phyloP scores from a whole-genome alignment of 2,329 filamentous ascomycete genomes.

The Talaromyces sp. region DNA sequence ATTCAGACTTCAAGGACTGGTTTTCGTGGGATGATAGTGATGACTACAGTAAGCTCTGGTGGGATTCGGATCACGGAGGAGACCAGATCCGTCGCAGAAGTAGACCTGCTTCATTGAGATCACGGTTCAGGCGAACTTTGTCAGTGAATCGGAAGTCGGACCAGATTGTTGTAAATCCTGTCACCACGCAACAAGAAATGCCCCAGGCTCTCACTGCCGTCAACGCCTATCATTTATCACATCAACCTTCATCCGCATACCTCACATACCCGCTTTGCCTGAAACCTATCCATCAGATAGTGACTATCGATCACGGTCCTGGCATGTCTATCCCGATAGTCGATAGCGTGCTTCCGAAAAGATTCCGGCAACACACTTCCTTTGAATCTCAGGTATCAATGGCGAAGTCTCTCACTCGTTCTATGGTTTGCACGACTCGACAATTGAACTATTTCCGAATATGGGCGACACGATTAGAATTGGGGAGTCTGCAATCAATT shows the following conservation, averaged over 20 bases:
- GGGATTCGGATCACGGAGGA: conserved; percentile 31
- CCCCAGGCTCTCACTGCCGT: background rate
- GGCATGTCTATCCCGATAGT: background rate
- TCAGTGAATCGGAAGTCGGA: background rate
- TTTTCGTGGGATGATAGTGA: conserved; percentile 35
- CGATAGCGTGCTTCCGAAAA: too few species aligned
- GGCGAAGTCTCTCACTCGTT: background rate
- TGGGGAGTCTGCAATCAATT: conserved; percentile 25
- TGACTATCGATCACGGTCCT: background rate
- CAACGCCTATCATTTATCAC: background rate
- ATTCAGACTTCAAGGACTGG: conserved; percentile 25
- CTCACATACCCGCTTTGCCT: conserved; percentile 9
- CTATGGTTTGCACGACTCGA: background rate
- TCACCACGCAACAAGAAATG: background rate
- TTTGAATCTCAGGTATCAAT: background rate
- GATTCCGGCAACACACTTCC: background rate
- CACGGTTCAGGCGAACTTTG: background rate
- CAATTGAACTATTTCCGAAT: conserved; percentile 19
- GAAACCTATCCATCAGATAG: background rate
- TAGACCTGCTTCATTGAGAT: background rate
- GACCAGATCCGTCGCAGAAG: background rate
- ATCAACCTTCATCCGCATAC: background rate
- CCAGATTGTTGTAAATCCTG: background rate
- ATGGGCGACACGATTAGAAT: conserved; percentile 40
- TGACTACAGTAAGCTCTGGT: conserved; percentile 42